Evolutionary conservation across 2,329 filamentous ascomycete genomes (phyloP), one percentile per base, ranked within the genome.

Genomic region (Apiospora sp.): DNA sequence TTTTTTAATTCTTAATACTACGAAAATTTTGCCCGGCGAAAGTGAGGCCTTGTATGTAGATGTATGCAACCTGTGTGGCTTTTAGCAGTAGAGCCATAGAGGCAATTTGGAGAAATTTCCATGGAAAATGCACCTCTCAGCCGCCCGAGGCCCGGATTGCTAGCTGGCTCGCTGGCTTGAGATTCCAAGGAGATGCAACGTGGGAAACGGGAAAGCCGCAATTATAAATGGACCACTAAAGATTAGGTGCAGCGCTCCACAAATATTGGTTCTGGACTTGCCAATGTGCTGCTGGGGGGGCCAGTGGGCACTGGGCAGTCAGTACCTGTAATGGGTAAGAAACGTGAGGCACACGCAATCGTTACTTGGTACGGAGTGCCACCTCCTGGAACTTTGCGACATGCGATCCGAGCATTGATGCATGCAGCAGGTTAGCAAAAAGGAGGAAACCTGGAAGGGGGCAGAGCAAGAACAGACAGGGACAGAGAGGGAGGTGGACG

Each of bases 361-460:
- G 19, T 34, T 58, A 58, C 51, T 24, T 30, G 27, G 27, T 30
- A 4, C 27, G 19, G 3, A 13, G 12, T 49, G 7, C 49, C 46
- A 49, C 16, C 51, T 34, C 30, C 54, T 64, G 58, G 58, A 64
- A 64, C 58, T 24, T 64, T 64, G 58, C 58, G 58, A 64, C 58
- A 41, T 37, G 34, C 34, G 30, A 64, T 61, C 54, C 54, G 54
- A 61, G 54, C 58, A 64, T 41, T 41, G 37, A 10, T 24, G 58
- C 58, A 54, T n/a, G n/a, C 6, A n/a, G 49, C 4, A 27, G 44
- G 44, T 51, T 51, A 24, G 48, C n/a, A 51, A 12, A 12, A 22
- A 24, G n/a, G 49, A 51, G 49, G 49, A 51, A 51, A 27, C 44
- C 44, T 48, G 49, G 49, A 24, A 27, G 8, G 12, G 12, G 51